A percentile compares a stretch with the other conserved stretches of the same genome.
These are phyloP conservation scores for Macrophomina phaseolina DNA, from an alignment of 2,329 filamentous ascomycete species.

Conservation along the genomic window DNA sequence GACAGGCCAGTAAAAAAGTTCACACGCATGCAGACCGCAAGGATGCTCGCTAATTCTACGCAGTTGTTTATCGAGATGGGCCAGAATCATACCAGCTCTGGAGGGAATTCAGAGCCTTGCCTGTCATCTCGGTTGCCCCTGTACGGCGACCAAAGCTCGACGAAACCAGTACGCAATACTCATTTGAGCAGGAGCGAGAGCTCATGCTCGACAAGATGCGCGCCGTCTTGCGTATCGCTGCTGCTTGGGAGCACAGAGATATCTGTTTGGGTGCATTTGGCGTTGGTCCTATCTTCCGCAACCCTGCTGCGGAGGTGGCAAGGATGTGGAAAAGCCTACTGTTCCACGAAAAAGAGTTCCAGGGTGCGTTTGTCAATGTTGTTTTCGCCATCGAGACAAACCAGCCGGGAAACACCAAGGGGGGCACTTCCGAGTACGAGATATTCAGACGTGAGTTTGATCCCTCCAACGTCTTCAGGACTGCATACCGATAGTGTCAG, in stretches of 20 bases:
- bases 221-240: constrained; percentile 72
- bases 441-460: constrained; percentile 49
- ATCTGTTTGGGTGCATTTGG: constrained; percentile 53
- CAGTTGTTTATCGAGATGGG: constrained; percentile 72
- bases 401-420: constrained; percentile 41
- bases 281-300: constrained; percentile 52
- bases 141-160: constrained; percentile 76
- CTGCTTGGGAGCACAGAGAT: constrained; percentile 45
- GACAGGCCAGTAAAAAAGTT: constrained; percentile 2
- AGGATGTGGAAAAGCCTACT: constrained; percentile 52
- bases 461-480: constrained; percentile 46
- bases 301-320: constrained; percentile 51
- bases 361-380: constrained; percentile 50
- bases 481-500: constrained; percentile 35
- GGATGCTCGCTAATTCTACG: neutral
- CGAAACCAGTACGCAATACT: constrained; percentile 70
- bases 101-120: constrained; percentile 61
- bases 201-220: constrained; percentile 76
- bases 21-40: neutral
- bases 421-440: constrained; percentile 43
- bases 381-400: constrained; percentile 53
- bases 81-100: constrained; percentile 63
- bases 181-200: constrained; percentile 72
- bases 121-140: constrained; percentile 76
- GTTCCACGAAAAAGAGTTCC: constrained; percentile 52